These are phyloP conservation scores for Styphnolobium japonicum DNA, from an alignment of 306 rosid species.

Conservation along the genomic window DNA sequence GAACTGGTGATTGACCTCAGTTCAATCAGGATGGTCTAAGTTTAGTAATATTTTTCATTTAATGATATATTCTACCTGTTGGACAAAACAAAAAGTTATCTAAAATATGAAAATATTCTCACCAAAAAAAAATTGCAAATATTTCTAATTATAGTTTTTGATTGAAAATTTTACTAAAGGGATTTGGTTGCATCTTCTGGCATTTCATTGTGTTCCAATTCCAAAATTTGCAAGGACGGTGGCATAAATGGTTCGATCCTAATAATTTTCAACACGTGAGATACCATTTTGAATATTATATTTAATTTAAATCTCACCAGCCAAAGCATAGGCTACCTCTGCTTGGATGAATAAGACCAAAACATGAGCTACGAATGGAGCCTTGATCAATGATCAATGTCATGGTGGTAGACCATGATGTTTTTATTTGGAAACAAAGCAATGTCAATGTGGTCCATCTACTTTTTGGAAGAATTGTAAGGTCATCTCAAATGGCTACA, in stretches of 20 bases:
- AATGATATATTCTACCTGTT: no score
- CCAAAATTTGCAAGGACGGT: background rate
- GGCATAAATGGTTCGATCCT: background rate
- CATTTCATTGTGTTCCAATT: background rate
- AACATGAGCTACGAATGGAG: background rate
- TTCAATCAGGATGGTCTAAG: background rate
- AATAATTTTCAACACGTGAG: background rate
- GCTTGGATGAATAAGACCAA: background rate
- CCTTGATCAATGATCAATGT: background rate
- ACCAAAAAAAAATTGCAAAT: background rate
- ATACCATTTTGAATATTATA: background rate
- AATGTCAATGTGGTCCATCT: conserved; percentile 28
- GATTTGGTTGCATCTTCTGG: background rate
- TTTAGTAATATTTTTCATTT: no score
- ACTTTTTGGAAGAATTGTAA: background rate
- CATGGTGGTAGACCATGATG: conserved; percentile 19
- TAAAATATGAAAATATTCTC: background rate
- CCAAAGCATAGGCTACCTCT: background rate
- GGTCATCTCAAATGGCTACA: conserved; percentile 5
- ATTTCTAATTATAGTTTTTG: background rate
- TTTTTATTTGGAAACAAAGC: conserved; percentile 23
- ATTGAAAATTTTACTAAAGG: background rate
- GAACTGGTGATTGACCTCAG: no score
- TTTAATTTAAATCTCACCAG: background rate
- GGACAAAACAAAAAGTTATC: background rate